These are phyloP conservation scores for Colletotrichum shisoi DNA, from an alignment of 2,329 filamentous ascomycete genomes.

Conservation along the genomic window DNA sequence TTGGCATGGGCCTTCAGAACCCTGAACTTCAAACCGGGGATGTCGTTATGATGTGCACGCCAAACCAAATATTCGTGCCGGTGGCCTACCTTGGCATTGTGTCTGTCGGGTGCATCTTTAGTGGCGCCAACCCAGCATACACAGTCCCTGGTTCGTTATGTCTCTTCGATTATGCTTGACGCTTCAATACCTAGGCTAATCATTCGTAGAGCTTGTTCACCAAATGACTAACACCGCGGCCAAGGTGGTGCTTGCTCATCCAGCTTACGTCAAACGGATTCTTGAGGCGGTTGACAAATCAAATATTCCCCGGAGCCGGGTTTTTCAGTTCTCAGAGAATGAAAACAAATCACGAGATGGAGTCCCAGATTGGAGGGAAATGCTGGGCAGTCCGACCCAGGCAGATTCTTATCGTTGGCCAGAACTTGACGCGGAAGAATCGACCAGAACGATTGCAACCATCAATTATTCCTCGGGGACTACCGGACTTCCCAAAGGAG, in stretches of 20 bases:
- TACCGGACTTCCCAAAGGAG: slow-evolving; percentile 61
- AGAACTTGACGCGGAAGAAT: slow-evolving; percentile 48
- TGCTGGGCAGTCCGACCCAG: slow-evolving; percentile 48
- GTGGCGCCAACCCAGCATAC: slow-evolving; percentile 62
- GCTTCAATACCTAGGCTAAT: slow-evolving; percentile 18
- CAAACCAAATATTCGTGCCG: slow-evolving; percentile 64
- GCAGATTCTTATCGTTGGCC: slow-evolving; percentile 54
- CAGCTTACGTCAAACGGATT: slow-evolving; percentile 53
- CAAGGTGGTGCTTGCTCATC: slow-evolving; percentile 60
- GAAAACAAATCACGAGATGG: slow-evolving; percentile 45
- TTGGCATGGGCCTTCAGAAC: slow-evolving; percentile 58
- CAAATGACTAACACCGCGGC: slow-evolving; percentile 61
- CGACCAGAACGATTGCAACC: slow-evolving; percentile 50
- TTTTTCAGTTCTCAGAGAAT: slow-evolving; percentile 60
- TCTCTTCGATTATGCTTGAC: not conserved
- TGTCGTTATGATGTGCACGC: slow-evolving; percentile 62
- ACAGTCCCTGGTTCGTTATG: slow-evolving; percentile 54
- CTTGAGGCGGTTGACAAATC: slow-evolving; percentile 54
- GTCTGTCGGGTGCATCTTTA: slow-evolving; percentile 62
- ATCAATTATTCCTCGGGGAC: slow-evolving; percentile 63
- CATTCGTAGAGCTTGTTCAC: slow-evolving; percentile 55
- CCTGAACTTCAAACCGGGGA: slow-evolving; percentile 58
- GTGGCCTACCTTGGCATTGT: slow-evolving; percentile 63
- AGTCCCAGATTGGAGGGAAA: slow-evolving; percentile 53
- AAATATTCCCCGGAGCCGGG: slow-evolving; percentile 51